A percentile compares a stretch with the other conserved stretches of the same genome.
Evolutionary conservation across 768 basidiomycete species (phyloP).

Genomic region (Chalciporus piperatus): DNA sequence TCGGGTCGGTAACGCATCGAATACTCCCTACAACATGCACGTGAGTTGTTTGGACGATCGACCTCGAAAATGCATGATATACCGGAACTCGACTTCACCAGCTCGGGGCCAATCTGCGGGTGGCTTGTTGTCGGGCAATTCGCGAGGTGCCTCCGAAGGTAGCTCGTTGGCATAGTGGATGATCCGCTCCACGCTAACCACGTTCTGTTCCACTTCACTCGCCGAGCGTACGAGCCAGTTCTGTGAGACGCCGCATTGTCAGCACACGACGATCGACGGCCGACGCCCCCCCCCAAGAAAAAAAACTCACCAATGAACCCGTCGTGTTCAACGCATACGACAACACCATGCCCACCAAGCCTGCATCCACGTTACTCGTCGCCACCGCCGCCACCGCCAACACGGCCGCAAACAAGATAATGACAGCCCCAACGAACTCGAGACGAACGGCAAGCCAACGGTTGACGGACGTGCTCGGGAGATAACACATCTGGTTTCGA

Average conservation of each 20-base stretch:
- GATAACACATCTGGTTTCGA: slow-evolving; percentile 78
- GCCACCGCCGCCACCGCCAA: slow-evolving; percentile 70
- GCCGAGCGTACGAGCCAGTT: slow-evolving; percentile 83
- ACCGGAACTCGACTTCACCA: slow-evolving; percentile 75
- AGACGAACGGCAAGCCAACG: slow-evolving; percentile 83
- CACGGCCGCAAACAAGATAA: slow-evolving; percentile 70
- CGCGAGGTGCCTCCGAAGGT: slow-evolving; percentile 68
- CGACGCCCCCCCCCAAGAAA: too few relatives aligned
- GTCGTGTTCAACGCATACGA: slow-evolving; percentile 85
- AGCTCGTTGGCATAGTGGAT: slow-evolving; percentile 72
- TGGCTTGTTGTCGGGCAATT: slow-evolving; percentile 59
- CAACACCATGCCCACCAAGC: slow-evolving; percentile 81
- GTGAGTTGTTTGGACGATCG: too few relatives aligned
- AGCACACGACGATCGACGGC: background rate
- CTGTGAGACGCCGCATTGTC: slow-evolving; percentile 32
- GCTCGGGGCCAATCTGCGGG: slow-evolving; percentile 63
- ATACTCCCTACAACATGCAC: slow-evolving; percentile 46
- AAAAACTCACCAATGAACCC: slow-evolving; percentile 61
- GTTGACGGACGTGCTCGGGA: slow-evolving; percentile 71
- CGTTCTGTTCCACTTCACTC: slow-evolving; percentile 87
- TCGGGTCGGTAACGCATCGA: slow-evolving; percentile 79
- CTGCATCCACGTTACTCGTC: slow-evolving; percentile 79
- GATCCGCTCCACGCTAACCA: slow-evolving; percentile 87
- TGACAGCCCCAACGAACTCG: slow-evolving; percentile 78
- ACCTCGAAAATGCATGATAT: slow-evolving; percentile 21